Percentiles rank a stretch among this genome's conserved stretches.
Evolutionary conservation across 192 early-diverging fungal species (phyloP).

Genomic region (Coemansia sp.): DNA sequence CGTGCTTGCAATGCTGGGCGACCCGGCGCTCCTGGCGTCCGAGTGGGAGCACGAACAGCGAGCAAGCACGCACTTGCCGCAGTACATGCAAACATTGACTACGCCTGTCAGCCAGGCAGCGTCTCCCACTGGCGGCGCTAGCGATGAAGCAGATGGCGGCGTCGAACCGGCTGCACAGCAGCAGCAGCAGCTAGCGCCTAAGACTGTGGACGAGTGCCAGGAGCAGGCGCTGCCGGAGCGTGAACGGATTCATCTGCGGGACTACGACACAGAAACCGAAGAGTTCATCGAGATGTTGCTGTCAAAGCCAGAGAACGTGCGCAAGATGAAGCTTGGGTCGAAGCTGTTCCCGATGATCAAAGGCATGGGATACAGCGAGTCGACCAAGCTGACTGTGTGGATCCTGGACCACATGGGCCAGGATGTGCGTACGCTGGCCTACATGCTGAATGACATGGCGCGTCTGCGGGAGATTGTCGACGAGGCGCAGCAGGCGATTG

Average conservation of each 20-base stretch:
- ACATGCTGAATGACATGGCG: constrained; percentile 47
- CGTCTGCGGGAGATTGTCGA: constrained; percentile 39
- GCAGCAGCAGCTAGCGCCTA: background rate
- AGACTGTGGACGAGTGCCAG: background rate
- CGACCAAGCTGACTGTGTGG: constrained; percentile 59
- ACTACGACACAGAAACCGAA: constrained; percentile 46
- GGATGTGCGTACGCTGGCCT: constrained; percentile 54
- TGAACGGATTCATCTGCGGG: constrained; percentile 24
- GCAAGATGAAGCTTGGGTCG: constrained; percentile 58
- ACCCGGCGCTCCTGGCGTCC: constrained; percentile 35
- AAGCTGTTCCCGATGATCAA: constrained; percentile 59
- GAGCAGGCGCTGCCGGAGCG: background rate
- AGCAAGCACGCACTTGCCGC: constrained; percentile 20
- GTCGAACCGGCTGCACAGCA: background rate
- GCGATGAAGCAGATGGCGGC: background rate
- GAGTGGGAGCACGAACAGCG: constrained; percentile 51
- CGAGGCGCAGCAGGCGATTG: constrained; percentile 46
- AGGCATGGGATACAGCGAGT: constrained; percentile 55
- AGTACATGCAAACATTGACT: constrained; percentile 10
- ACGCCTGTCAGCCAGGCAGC: constrained; percentile 20
- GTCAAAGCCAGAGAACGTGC: constrained; percentile 52
- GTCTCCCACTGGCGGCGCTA: constrained; percentile 6
- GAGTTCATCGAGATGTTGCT: constrained; percentile 54
- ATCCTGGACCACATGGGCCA: constrained; percentile 57
- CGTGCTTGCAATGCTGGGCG: constrained; percentile 45